Percentiles rank a stretch among this genome's conserved stretches.
phyloP scores from a whole-genome alignment of 805 yeast genomes.

The Ogataea methylovora region DNA sequence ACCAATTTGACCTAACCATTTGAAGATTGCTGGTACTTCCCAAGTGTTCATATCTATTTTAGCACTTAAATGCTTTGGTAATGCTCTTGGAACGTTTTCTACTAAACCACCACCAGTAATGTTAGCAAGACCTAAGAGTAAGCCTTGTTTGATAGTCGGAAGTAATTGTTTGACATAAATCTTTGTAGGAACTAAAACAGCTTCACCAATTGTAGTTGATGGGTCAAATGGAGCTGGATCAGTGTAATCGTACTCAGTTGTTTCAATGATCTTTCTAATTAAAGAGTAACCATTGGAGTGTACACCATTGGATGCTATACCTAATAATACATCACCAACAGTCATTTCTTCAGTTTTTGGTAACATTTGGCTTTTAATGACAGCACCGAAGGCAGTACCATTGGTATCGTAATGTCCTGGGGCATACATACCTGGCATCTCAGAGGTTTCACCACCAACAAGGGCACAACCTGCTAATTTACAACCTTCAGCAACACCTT shows the following conservation, averaged over 20 bases:
- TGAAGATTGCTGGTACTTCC: slow-evolving; percentile 84
- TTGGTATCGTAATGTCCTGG: slow-evolving; percentile 96
- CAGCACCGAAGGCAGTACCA: slow-evolving; percentile 99
- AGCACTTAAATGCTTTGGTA: slow-evolving; percentile 77
- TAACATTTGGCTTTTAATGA: slow-evolving; percentile 60
- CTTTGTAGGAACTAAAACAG: slow-evolving; percentile 81
- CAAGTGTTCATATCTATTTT: slow-evolving; percentile 70
- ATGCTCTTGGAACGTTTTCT: slow-evolving; percentile 92
- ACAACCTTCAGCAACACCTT: slow-evolving; percentile 97
- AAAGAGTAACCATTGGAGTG: slow-evolving; percentile 97
- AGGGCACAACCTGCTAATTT: slow-evolving; percentile 92
- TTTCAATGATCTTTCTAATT: slow-evolving; percentile 85
- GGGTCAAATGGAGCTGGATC: slow-evolving; percentile 83
- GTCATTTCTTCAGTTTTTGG: slow-evolving; percentile 66
- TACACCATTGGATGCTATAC: slow-evolving; percentile 84
- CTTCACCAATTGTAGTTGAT: slow-evolving; percentile 72
- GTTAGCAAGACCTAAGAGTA: slow-evolving; percentile 85
- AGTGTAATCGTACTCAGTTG: slow-evolving; percentile 60
- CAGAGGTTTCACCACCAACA: slow-evolving; percentile 98
- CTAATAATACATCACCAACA: slow-evolving; percentile 76
- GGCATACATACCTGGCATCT: slow-evolving; percentile 98
- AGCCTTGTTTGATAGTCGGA: slow-evolving; percentile 58
- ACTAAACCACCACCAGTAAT: slow-evolving; percentile 98
- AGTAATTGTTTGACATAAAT: slow-evolving; percentile 90
- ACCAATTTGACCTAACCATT: slow-evolving; percentile 91